Evolutionary conservation across 208 protist species (phyloP), one percentile per base, ranked within the genome.

Genomic region (Wallacemonas collosoma): DNA sequence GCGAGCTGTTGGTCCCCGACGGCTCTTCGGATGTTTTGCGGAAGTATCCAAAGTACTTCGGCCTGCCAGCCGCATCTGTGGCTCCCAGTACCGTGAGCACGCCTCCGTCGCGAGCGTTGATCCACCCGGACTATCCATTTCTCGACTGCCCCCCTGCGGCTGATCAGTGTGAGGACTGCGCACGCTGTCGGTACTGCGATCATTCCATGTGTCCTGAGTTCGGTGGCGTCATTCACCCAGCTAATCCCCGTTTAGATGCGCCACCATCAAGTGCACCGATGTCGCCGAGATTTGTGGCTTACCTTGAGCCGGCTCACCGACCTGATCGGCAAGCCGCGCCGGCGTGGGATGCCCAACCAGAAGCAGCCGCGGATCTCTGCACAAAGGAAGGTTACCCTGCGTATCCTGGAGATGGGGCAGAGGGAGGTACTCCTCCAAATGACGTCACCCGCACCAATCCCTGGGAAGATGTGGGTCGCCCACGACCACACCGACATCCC

Each of bases 361-460:
- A 26, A 26, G 0, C 45, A 50, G 45, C 45, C 45, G 45, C 45
- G 26, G 26, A 26, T 26, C 26, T 26, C 26, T 26, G 26, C 26
- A 26, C 26, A 26, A 26, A 1, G 45, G 45, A 50, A 12, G 45
- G 12, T 6, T 12, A 50, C 45, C 45, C 6, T 6, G 8, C 45
- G 8, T 17, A n/a, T 17, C 53, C 9, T 62, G 15, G 36, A 40
- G 36, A 15, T 62, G 9, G 6, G 56, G 8, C 38, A n/a, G 8
- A 8, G 17, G 26, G 4, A 7, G 36, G 6, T 38, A 47, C 38
- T 8, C 60, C 60, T 12, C 60, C 60, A 0, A n/a, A 65, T 8
- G 40, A 44, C 60, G 40, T 50, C 41, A 14, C 40, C 3, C 60
- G 60, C 60, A 65, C 60, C 60, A 65, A 65, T 38, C 60, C 60